phyloP scores from a whole-genome alignment of 2,329 filamentous ascomycete species.

The Neofusicoccum ribis region DNA sequence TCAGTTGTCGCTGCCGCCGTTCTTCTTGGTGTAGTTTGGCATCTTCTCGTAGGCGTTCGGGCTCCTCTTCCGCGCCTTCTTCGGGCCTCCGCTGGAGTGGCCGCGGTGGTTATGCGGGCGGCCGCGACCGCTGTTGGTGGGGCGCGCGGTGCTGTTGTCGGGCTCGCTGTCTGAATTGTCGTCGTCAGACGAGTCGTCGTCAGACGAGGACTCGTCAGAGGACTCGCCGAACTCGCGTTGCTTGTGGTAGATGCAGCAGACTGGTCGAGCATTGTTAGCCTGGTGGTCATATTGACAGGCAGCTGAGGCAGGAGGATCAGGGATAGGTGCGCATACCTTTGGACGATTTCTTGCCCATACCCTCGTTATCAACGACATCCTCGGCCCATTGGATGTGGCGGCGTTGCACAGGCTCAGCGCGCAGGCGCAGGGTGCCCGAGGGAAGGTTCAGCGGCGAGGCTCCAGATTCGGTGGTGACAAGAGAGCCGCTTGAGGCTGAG shows the following conservation, averaged over 20 bases:
- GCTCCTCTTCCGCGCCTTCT: constrained; percentile 58
- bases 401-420: constrained; percentile 43
- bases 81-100: constrained; percentile 37
- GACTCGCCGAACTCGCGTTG: constrained; percentile 66
- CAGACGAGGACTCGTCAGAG: constrained; percentile 71
- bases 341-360: constrained; percentile 87
- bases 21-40: constrained; percentile 46
- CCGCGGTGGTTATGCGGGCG: constrained; percentile 24
- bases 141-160: constrained; percentile 51
- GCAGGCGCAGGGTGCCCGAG: constrained; percentile 41
- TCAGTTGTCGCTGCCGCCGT: neutral
- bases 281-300: neutral
- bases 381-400: constrained; percentile 88
- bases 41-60: constrained; percentile 83
- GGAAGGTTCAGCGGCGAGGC: constrained; percentile 34
- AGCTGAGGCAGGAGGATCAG: neutral
- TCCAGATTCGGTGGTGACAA: constrained; percentile 33
- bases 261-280: constrained; percentile 48
- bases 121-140: constrained; percentile 33
- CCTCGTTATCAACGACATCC: constrained; percentile 92
- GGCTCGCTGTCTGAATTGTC: constrained; percentile 58
- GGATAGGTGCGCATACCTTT: constrained; percentile 66
- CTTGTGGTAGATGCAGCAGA: constrained; percentile 99
- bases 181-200: constrained; percentile 60
- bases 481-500: constrained; percentile 24